These are phyloP conservation scores for Candida hispaniensis DNA, from an alignment of 805 yeast species.

Conservation along the genomic window DNA sequence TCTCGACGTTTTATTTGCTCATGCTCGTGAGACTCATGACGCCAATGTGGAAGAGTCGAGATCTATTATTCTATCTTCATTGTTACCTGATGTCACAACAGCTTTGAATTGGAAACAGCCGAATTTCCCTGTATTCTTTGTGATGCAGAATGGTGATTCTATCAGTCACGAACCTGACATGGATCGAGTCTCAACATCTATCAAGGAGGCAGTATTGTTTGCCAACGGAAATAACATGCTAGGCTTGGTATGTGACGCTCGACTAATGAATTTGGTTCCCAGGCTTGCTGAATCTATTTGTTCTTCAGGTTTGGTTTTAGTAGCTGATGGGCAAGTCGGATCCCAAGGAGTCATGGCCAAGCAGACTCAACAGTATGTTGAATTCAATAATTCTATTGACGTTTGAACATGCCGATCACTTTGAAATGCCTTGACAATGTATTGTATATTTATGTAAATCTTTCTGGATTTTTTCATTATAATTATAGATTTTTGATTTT, in stretches of 20 bases:
- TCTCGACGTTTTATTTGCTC: constrained; percentile 60
- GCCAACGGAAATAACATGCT: constrained; percentile 74
- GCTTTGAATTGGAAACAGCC: constrained; percentile 98
- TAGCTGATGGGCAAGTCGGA: constrained; percentile 36
- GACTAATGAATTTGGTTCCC: constrained; percentile 61
- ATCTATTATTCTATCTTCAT: constrained; percentile 73
- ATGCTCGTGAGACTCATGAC: constrained; percentile 41
- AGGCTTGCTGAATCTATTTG: constrained; percentile 64
- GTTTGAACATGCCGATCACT: no score
- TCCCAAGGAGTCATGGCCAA: constrained; percentile 49
- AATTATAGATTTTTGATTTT: no score
- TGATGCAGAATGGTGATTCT: constrained; percentile 41
- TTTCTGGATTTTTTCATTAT: no score
- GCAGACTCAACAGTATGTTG: constrained; percentile 49
- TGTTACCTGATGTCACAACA: constrained; percentile 84
- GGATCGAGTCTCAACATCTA: constrained; percentile 38
- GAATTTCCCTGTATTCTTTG: constrained; percentile 85
- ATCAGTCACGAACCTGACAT: constrained; percentile 24
- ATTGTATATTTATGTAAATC: no score
- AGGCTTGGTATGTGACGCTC: constrained; percentile 62
- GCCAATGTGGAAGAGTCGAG: constrained; percentile 31
- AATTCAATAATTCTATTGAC: constrained; percentile 53
- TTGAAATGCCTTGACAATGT: neutral
- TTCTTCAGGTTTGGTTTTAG: constrained; percentile 70
- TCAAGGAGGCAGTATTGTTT: constrained; percentile 73